Base-by-base conservation (phyloP, 495 filamentous ascomycete genomes). In the Parachaetomium inaequale region DNA sequence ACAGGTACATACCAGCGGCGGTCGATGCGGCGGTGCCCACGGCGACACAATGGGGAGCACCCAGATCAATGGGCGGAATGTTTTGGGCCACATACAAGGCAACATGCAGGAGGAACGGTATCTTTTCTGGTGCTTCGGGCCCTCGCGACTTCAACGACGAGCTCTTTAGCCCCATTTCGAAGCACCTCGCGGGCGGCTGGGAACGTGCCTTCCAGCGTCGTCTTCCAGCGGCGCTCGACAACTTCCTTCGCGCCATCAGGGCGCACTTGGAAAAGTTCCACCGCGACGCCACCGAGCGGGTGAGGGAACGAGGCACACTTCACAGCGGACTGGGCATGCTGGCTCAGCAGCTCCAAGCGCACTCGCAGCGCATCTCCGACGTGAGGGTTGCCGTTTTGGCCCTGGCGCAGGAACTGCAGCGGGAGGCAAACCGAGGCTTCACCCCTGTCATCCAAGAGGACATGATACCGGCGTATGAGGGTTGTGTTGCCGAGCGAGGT, bases 1-100 rank as follows among this genome's bases (percentile, higher is more conserved):
- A 72, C 38, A 50, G 57, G 25, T 62, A 68, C 25, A 62, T 74
- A 21, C 73, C 76, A 51, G 61, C 49, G 28, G 82, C 82, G 15
- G 59, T 73, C 28, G 66, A 69, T 17, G 66, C 65, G 42, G 79
- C 81, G 11, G 66, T 65, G 32, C 14, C 53, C 7, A 84, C 76
- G 23, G 80, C 76, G 19, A 66, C 63, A 3, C 64, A 74, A 32
- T 88, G 85, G 86, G 81, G 81, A 6, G 70, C 72, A 14, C 74
- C 68, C 38, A 73, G 76, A 60, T 38, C 55, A 49, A 61, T 64
- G n/a, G 82, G 84, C 28, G 86, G 84, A 6, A 65, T 82, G 21
- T 62, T 64, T 34, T 88, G 77, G 77, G 26, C 73, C 3, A 87
- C 87, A 0, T 90, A 88, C 64, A 85, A 82, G 70, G 87, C 87